Evolutionary conservation across 2,329 filamentous ascomycete species (phyloP).

Genomic region (Xylariales sp.): DNA sequence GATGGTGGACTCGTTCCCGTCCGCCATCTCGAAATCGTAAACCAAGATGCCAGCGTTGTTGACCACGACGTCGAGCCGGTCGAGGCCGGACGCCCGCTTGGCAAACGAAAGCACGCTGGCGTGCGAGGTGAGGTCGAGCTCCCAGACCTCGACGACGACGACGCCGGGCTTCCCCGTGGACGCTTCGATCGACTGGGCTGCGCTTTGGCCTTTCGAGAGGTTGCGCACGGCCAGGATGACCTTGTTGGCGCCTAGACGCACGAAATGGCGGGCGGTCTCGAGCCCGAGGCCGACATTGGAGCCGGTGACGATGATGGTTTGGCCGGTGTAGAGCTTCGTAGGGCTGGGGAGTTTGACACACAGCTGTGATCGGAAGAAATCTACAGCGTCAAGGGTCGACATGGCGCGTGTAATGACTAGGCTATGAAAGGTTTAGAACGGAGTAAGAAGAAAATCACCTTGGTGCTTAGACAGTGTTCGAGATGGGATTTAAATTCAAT

Average conservation of each 20-base stretch:
- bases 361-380: slow-evolving; percentile 4
- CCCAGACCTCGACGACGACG: slow-evolving; percentile 1
- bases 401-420: too few relatives aligned
- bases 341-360: slow-evolving; percentile 1
- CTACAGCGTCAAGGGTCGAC: too few relatives aligned
- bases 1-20: slow-evolving; percentile 17
- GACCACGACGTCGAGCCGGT: slow-evolving; percentile 3
- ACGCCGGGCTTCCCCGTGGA: not conserved
- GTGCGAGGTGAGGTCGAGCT: not conserved
- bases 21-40: not conserved
- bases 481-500: too few relatives aligned
- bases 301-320: slow-evolving; percentile 15
- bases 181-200: not conserved
- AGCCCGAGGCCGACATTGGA: slow-evolving; percentile 15
- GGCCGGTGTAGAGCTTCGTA: not conserved
- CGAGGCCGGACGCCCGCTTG: not conserved
- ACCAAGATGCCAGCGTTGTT: not conserved
- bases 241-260: not conserved
- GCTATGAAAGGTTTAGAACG: too few relatives aligned
- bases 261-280: not conserved
- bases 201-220: not conserved
- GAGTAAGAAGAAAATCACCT: too few relatives aligned
- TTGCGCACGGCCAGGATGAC: not conserved
- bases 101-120: slow-evolving; percentile 1
- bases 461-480: too few relatives aligned